Percentiles rank a stretch among this genome's conserved stretches.
These are phyloP conservation scores for Termitomyces sp. DNA, from an alignment of 768 basidiomycete species.

Conservation along the genomic window DNA sequence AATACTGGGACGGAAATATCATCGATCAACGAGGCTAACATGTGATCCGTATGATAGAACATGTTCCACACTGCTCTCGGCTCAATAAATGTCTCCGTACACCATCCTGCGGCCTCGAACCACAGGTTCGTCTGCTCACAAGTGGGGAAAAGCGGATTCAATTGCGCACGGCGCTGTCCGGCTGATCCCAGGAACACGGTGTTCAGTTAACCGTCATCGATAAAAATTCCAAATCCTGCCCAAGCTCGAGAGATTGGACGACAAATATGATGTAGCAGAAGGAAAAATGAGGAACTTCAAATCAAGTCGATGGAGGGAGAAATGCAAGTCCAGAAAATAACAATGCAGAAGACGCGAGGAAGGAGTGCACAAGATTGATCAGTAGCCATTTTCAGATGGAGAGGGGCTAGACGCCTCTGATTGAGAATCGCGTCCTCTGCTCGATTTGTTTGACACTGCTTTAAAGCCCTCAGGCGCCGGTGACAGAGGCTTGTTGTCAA, in stretches of 20 bases:
- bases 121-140: constrained; percentile 16
- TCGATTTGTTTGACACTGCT: constrained; percentile 42
- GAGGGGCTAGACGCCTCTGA: constrained; percentile 59
- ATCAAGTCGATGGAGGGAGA: constrained; percentile 19
- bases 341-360: constrained; percentile 10
- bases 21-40: constrained; percentile 42
- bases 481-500: constrained; percentile 51
- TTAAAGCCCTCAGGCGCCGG: constrained; percentile 54
- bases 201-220: constrained; percentile 15
- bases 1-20: constrained; percentile 23
- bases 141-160: neutral
- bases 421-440: constrained; percentile 55
- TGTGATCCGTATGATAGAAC: constrained; percentile 22
- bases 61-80: constrained; percentile 18
- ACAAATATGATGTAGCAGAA: constrained; percentile 17
- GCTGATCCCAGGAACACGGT: constrained; percentile 14
- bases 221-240: constrained; percentile 22
- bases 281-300: constrained; percentile 20
- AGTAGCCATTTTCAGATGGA: constrained; percentile 43
- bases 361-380: constrained; percentile 16
- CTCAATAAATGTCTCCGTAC: constrained; percentile 12
- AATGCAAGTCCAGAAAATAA: constrained; percentile 28
- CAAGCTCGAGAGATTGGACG: constrained; percentile 17
- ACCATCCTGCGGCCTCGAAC: constrained; percentile 21
- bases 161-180: constrained; percentile 21